These are phyloP conservation scores for Plasmodium falciparum DNA, from an alignment of 169 alveolate species.

Conservation along the genomic window DNA sequence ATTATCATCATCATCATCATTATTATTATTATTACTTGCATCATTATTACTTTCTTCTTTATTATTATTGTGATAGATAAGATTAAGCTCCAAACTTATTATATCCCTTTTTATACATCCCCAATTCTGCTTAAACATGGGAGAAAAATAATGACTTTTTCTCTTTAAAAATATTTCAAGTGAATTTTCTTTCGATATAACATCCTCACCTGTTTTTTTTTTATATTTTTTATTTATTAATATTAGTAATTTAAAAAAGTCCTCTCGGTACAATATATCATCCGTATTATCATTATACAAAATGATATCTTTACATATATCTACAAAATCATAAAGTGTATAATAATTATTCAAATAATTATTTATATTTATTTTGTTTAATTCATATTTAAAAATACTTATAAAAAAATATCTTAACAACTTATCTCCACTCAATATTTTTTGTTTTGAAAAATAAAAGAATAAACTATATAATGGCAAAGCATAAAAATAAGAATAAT, in stretches of 20 bases:
- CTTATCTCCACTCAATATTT: slow-evolving; percentile 10
- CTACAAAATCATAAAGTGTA: slow-evolving; percentile 39
- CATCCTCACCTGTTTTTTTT: not conserved
- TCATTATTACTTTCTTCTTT: not conserved
- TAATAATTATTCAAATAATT: slow-evolving; percentile 37
- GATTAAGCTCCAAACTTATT: not conserved
- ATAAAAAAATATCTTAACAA: slow-evolving; percentile 48
- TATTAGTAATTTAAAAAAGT: slow-evolving; percentile 28
- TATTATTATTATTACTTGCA: too few relatives aligned
- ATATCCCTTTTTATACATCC: slow-evolving; percentile 8
- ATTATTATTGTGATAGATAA: not conserved
- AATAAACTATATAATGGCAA: slow-evolving; percentile 67
- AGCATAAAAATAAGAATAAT: not conserved
- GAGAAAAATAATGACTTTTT: slow-evolving; percentile 27
- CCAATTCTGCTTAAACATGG: slow-evolving; percentile 27
- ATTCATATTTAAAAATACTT: slow-evolving; percentile 36
- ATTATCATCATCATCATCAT: not conserved
- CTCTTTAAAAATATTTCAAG: slow-evolving; percentile 7
- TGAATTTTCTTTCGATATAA: too few relatives aligned
- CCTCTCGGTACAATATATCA: slow-evolving; percentile 33
- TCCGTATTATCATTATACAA: slow-evolving; percentile 14
- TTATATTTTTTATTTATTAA: not conserved
- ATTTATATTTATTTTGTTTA: slow-evolving; percentile 33
- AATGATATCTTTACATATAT: slow-evolving; percentile 15
- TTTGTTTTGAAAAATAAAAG: slow-evolving; percentile 42